Base-by-base conservation (phyloP, 2,329 filamentous ascomycete species). In the Hypoxylon sp. region DNA sequence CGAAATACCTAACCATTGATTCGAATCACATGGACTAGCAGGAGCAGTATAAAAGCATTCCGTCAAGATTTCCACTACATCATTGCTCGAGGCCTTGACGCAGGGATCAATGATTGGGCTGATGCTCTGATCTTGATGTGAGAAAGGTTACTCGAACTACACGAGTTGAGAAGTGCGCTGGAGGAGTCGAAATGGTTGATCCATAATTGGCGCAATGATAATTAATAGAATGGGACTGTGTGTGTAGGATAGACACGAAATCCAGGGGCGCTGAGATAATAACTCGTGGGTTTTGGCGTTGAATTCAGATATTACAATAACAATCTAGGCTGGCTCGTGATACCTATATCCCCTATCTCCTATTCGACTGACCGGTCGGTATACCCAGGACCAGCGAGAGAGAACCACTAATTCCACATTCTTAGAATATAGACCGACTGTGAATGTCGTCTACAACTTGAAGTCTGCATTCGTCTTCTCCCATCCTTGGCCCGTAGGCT, bases 401-500 rank as follows among this genome's bases (percentile, higher is more conserved):
- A 22, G 10, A 26, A 11, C 8, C 17, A 4, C n/a, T 22, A 22
- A 15, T 6, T 5, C 6, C 17, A 19, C 43, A 20, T 26, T 17
- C 4, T 41, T n/a, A 3, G 2, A 24, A 47, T 8, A 37, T 17
- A 41, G 15, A 30, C 11, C 20, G 19, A 24, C 7, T 24, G 20
- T 44, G 22, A 4, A 20, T 32, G 15, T 13, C 20, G n/a, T 20
- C 58, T 69, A 93, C 46, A 95, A 78, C 76, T 95, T 95, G 72
- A 95, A 94, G 73, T 93, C 91, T 3, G 82, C 84, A 72, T 89
- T 91, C 2, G 82, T 83, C 76, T 89, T 88, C 75, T 94, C 91
- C 85, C 91, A 89, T 5, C 90, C 90, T 1, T 80, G 79, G 1
- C 83, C 76, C 1, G 82, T 83, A 15, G 85, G 81, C 43, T 85